A percentile compares a stretch with the other conserved stretches of the same genome.
phyloP scores from a whole-genome alignment of 805 yeast genomes.

The Yarrowia sp. region DNA sequence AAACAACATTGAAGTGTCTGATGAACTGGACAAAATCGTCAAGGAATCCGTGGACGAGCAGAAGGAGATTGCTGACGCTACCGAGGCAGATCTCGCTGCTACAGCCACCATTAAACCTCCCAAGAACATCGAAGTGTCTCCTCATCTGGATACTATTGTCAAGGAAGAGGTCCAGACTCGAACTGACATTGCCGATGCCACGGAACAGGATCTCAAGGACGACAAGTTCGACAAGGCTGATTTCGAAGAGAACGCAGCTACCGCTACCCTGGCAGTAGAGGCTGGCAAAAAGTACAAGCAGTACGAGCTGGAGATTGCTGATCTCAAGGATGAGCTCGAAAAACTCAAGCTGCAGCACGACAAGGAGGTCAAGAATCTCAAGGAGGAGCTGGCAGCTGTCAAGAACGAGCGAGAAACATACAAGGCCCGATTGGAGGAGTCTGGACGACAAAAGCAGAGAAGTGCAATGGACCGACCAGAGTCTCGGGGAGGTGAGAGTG shows the following conservation, averaged over 20 bases:
- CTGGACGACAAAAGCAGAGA: conserved; percentile 44
- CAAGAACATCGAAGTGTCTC: conserved; percentile 22
- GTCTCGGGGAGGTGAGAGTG: conserved; percentile 41
- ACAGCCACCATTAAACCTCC: conserved; percentile 8
- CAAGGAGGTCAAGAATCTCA: conserved; percentile 36
- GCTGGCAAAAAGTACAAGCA: conserved; percentile 27
- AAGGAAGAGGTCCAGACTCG: conserved; percentile 43
- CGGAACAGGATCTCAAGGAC: conserved; percentile 39
- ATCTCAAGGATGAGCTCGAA: conserved; percentile 43
- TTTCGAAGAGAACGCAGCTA: conserved; percentile 32
- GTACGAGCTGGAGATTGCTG: conserved; percentile 9
- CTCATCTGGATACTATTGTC: conserved; percentile 35
- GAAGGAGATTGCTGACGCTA: conserved; percentile 29
- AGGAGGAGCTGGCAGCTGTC: conserved; percentile 37
- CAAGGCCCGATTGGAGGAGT: conserved; percentile 36
- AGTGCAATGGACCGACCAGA: conserved; percentile 38
- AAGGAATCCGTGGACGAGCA: conserved; percentile 32
- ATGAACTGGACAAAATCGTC: conserved; percentile 15
- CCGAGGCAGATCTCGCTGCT: conserved; percentile 32
- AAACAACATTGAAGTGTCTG: conserved; percentile 19
- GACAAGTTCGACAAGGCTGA: conserved; percentile 38
- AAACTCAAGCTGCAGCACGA: conserved; percentile 41
- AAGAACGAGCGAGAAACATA: conserved; percentile 41
- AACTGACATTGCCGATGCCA: conserved; percentile 40
- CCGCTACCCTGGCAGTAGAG: conserved; percentile 29